Conservation (phyloP, 139 green algal species). For the Chlorella sp. region DNA sequence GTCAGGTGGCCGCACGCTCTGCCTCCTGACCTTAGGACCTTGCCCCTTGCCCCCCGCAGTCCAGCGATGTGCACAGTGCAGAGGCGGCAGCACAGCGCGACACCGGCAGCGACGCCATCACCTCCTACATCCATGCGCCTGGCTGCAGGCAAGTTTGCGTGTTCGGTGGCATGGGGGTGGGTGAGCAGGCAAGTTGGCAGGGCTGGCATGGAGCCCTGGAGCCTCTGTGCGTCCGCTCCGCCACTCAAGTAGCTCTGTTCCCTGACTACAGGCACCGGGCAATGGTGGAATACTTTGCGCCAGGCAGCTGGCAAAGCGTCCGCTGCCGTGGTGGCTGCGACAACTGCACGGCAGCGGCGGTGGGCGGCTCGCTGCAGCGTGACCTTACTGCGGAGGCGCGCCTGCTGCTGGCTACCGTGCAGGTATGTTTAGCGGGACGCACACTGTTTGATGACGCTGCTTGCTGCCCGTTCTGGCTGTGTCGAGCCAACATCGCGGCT, state of each 20-base stretch:
- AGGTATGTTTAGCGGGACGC: not conserved
- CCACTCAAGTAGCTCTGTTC: not conserved
- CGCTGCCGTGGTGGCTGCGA: conserved; percentile 40
- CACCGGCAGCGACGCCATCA: conserved; percentile 23
- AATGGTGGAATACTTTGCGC: conserved; percentile 42
- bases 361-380: not conserved
- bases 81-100: conserved; percentile 19
- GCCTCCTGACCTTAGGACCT: too few relatives aligned
- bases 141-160: conserved; percentile 7
- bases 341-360: conserved; percentile 28
- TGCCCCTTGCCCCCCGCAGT: not conserved
- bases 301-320: not conserved
- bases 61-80: not conserved
- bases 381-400: conserved; percentile 32
- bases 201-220: not conserved
- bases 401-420: conserved; percentile 36
- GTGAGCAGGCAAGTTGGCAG: not conserved
- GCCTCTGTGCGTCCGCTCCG: not conserved
- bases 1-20: too few relatives aligned
- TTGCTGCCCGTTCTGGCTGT: not conserved
- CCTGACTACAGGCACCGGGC: conserved; percentile 5
- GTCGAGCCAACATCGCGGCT: not conserved
- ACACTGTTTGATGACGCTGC: not conserved
- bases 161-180: too few relatives aligned
- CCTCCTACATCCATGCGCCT: conserved; percentile 7